Percentiles rank a stretch among this genome's conserved stretches.
Conservation (phyloP, 768 basidiomycete species). For the Ephemerocybe angulata region DNA sequence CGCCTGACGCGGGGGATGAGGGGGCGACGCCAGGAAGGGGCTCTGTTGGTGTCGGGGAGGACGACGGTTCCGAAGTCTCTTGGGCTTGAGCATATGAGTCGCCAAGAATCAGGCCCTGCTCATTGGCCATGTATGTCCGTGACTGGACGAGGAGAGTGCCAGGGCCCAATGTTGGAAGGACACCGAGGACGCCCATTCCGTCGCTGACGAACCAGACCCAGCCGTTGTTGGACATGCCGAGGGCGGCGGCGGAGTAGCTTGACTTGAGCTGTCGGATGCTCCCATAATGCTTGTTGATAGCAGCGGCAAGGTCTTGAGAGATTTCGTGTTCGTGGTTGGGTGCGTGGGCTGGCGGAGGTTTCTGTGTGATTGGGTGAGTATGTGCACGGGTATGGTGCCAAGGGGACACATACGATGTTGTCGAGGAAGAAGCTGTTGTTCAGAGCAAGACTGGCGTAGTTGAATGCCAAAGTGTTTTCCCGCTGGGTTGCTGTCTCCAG, state of each 20-base stretch:
- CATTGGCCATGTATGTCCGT: conserved; percentile 29
- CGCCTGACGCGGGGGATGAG: conserved; percentile 43
- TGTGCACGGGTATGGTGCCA: background rate
- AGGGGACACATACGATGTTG: conserved; percentile 59
- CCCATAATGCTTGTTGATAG: conserved; percentile 53
- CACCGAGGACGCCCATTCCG: conserved; percentile 51
- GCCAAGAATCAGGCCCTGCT: conserved; percentile 17
- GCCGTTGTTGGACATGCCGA: conserved; percentile 75
- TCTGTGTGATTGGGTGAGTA: conserved; percentile 27
- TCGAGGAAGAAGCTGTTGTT: conserved; percentile 96
- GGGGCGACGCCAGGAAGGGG: conserved; percentile 29
- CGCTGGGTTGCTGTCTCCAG: conserved; percentile 59
- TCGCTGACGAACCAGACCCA: conserved; percentile 89
- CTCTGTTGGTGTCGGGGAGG: conserved; percentile 19
- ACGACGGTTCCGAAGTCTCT: conserved; percentile 12
- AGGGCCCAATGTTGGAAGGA: conserved; percentile 84
- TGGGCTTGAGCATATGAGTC: conserved; percentile 12
- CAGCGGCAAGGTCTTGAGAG: conserved; percentile 21
- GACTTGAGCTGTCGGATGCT: conserved; percentile 68
- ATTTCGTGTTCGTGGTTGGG: conserved; percentile 38
- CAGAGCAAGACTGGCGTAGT: conserved; percentile 86
- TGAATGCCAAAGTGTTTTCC: conserved; percentile 69
- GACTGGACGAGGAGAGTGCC: conserved; percentile 83
- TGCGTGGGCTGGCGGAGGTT: conserved; percentile 35
- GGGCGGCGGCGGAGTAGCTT: conserved; percentile 67